Conservation (phyloP, 2,329 filamentous ascomycete genomes). For the Colletotrichum graminicola region DNA sequence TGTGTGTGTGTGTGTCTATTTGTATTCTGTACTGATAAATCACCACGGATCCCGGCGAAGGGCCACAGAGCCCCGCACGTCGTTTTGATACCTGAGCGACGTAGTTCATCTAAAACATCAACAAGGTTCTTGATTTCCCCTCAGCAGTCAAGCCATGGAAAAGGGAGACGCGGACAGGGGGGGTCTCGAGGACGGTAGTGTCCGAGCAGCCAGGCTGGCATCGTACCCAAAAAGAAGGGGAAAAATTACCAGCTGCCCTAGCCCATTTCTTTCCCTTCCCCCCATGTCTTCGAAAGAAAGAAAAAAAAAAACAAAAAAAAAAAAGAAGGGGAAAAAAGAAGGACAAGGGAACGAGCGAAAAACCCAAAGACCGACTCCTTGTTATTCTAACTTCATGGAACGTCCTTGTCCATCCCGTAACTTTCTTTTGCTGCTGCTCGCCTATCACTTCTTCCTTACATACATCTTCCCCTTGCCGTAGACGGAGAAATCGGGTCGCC, state of each 20-base stretch:
- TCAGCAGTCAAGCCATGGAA: slow-evolving; percentile 9
- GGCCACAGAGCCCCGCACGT: slow-evolving; percentile 10
- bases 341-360: slow-evolving; percentile 1
- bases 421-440: slow-evolving; percentile 1
- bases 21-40: background rate
- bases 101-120: background rate
- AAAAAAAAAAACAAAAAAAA: background rate
- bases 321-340: background rate
- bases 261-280: slow-evolving; percentile 11
- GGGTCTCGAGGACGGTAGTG: slow-evolving; percentile 5
- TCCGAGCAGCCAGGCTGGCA: background rate
- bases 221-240: too few relatives aligned
- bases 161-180: slow-evolving; percentile 17
- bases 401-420: slow-evolving; percentile 33
- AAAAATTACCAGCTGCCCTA: slow-evolving; percentile 35
- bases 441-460: slow-evolving; percentile 18
- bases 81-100: background rate
- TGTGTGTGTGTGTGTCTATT: too few relatives aligned
- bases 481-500: background rate
- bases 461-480: slow-evolving; percentile 3
- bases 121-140: background rate
- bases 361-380: slow-evolving; percentile 26
- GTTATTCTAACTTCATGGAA: slow-evolving; percentile 27
- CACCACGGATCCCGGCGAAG: background rate
- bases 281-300: background rate